Conservation (phyloP, 129 eudicot genomes). For the Sambucus nigra region DNA sequence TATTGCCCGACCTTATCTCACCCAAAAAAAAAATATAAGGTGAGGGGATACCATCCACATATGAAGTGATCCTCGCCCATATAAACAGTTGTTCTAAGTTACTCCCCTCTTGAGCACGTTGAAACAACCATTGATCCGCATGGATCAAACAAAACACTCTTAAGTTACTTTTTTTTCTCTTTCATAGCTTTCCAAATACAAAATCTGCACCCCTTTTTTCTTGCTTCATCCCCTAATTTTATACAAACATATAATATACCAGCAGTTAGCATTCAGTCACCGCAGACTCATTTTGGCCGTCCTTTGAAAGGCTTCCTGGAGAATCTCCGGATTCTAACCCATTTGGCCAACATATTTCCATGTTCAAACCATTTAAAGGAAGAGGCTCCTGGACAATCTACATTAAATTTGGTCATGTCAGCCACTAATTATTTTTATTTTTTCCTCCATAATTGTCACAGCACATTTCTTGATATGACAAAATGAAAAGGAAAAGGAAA, state of each 20-base stretch:
- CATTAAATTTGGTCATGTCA: neutral
- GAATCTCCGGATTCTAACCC: constrained; percentile 41
- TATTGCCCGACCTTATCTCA: constrained; percentile 9
- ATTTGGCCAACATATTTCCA: constrained; percentile 38
- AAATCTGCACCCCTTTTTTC: constrained; percentile 30
- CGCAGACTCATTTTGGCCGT: constrained; percentile 23
- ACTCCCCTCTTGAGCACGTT: constrained; percentile 14
- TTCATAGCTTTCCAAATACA: constrained; percentile 26
- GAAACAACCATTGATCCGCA: constrained; percentile 13
- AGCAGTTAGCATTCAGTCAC: constrained; percentile 21
- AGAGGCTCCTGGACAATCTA: constrained; percentile 42
- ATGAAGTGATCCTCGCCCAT: constrained; percentile 15
- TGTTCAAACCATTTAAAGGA: constrained; percentile 39
- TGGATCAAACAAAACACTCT: constrained; percentile 12
- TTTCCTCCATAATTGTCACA: neutral
- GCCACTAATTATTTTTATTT: neutral
- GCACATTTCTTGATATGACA: neutral
- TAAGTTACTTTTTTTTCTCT: neutral
- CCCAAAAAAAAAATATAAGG: constrained; percentile 11
- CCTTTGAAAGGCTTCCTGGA: constrained; percentile 32
- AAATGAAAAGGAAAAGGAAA: neutral
- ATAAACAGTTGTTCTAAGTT: no score
- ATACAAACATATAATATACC: constrained; percentile 37
- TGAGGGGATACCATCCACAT: constrained; percentile 22
- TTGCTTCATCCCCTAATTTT: constrained; percentile 24